These are phyloP conservation scores for Fomitopsis schrenkii DNA, from an alignment of 1,284 basidiomycete genomes.

Conservation along the genomic window DNA sequence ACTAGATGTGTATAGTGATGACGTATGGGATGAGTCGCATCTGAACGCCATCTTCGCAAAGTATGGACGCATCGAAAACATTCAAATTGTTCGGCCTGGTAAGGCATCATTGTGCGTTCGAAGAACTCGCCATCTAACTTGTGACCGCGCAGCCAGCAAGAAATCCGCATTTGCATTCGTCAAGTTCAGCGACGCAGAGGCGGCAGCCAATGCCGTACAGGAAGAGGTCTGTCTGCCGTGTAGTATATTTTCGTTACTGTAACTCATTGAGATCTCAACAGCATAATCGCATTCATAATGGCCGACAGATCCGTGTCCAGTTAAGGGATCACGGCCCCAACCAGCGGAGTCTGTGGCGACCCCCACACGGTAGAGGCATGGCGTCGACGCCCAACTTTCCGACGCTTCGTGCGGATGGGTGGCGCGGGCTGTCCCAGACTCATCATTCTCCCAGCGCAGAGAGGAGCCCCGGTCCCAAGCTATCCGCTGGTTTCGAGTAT, in stretches of 20 bases:
- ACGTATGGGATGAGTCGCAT: constrained; percentile 64
- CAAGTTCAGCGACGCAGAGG: constrained; percentile 56
- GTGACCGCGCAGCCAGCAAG: constrained; percentile 41
- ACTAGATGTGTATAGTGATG: constrained; percentile 56
- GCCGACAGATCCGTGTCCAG: constrained; percentile 69
- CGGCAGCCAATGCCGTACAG: constrained; percentile 54
- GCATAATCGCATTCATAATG: constrained; percentile 66
- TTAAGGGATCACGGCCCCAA: constrained; percentile 30
- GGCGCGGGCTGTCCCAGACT: neutral
- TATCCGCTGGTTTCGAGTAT: neutral
- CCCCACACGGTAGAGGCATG: constrained; percentile 11
- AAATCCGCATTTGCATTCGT: constrained; percentile 72
- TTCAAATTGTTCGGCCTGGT: constrained; percentile 65
- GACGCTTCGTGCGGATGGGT: neutral
- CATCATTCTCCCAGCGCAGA: neutral
- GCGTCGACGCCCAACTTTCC: neutral
- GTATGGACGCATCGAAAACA: constrained; percentile 59
- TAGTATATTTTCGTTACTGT: neutral
- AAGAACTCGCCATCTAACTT: constrained; percentile 7
- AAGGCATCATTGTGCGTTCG: constrained; percentile 18
- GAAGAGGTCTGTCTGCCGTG: constrained; percentile 47
- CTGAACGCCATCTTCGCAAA: constrained; percentile 52
- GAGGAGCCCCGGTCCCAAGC: neutral
- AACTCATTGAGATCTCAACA: constrained; percentile 21
- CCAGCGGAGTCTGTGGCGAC: constrained; percentile 21